Percentiles rank a stretch among this genome's conserved stretches.
Evolutionary conservation across 768 basidiomycete species (phyloP).

Genomic region (Leccinum uliginosum): DNA sequence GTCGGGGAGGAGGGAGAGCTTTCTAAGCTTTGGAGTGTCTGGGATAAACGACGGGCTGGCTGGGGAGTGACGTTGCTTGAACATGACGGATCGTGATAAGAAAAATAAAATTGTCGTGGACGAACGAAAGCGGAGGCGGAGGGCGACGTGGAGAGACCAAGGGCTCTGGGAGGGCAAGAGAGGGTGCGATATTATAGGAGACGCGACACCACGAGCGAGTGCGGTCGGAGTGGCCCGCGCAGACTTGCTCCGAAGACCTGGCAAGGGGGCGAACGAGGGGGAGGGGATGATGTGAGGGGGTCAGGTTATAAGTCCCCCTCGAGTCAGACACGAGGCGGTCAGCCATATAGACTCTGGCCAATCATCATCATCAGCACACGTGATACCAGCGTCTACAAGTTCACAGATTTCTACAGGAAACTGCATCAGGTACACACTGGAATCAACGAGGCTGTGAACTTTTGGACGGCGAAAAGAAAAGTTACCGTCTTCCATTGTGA

Average conservation of each 20-base stretch:
- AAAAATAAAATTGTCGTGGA: conserved; percentile 15
- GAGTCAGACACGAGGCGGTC: conserved; percentile 26
- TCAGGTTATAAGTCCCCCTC: conserved; percentile 19
- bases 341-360: conserved; percentile 13
- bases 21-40: conserved; percentile 18
- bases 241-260: conserved; percentile 20
- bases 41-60: conserved; percentile 16
- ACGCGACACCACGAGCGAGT: conserved; percentile 12
- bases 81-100: conserved; percentile 30
- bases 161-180: conserved; percentile 1
- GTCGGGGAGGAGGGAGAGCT: conserved; percentile 17
- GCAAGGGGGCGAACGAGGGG: conserved; percentile 13
- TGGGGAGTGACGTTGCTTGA: conserved; percentile 15
- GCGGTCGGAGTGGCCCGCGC: conserved; percentile 20
- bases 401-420: background rate
- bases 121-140: conserved; percentile 12
- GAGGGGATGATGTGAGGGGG: background rate
- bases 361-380: conserved; percentile 21
- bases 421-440: background rate
- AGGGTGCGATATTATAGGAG: conserved; percentile 3
- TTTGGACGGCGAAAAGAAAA: background rate
- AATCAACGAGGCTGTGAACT: background rate
- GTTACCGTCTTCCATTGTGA: background rate
- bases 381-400: conserved; percentile 6
- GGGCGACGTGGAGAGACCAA: background rate